Evolutionary conservation across 225 moss, liverwort and hornwort genomes (phyloP).

Genomic region (Pseudisothecium myosuroides): DNA sequence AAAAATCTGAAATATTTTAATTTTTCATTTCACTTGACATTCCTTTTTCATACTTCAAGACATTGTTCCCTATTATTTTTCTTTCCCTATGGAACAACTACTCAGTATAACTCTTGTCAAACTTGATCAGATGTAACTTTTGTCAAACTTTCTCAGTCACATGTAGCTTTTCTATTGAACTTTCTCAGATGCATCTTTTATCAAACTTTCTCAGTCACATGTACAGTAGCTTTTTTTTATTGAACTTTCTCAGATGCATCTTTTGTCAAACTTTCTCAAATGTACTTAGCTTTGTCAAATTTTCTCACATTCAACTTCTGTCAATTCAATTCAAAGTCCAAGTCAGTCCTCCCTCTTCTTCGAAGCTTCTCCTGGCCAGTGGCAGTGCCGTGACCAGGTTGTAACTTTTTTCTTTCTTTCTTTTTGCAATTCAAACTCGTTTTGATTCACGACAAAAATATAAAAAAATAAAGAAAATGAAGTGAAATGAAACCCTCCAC

Average conservation of each 20-base stretch:
- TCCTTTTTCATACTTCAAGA: neutral
- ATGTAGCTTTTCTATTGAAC: neutral
- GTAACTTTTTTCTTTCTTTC: too few relatives aligned
- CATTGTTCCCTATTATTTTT: too few relatives aligned
- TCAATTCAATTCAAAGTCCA: neutral
- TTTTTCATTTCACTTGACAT: neutral
- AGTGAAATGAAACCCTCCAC: neutral
- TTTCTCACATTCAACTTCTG: neutral
- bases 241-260: neutral
- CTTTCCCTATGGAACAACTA: neutral
- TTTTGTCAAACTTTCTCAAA: neutral
- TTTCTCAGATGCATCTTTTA: neutral
- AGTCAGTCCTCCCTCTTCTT: neutral
- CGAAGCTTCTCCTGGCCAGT: neutral
- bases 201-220: neutral
- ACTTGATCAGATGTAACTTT: neutral
- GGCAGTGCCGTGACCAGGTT: fast-evolving
- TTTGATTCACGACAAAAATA: fast-evolving
- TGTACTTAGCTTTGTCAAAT: neutral
- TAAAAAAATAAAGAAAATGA: fast-evolving
- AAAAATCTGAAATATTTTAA: neutral
- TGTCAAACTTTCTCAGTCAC: too few relatives aligned
- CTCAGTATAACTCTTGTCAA: neutral
- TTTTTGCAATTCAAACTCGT: neutral
- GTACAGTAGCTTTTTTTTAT: neutral